Base-by-base conservation (phyloP, 345 rosid species). In the Hibiscus syriacus region DNA sequence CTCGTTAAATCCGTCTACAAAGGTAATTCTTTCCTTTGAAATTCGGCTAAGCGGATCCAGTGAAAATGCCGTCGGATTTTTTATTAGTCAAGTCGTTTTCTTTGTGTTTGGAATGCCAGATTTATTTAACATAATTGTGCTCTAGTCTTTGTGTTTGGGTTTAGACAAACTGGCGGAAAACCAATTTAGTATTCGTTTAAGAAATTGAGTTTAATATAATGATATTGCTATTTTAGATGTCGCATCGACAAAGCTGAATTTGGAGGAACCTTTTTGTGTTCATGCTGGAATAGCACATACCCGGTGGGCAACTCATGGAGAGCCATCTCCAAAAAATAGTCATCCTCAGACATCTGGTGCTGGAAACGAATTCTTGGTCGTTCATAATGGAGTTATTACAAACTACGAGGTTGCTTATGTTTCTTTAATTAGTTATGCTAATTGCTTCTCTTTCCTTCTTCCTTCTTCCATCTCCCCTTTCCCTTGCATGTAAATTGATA, bases 211-310 rank as follows among this genome's bases (percentile, higher is more conserved):
- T 50, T 53, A 8, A 27, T 39, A 63, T 60, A 22, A 25, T 66
- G 41, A 8, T 59, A 58, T 59, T 67, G 17, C 4, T 27, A 0
- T 66, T 73, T 17, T 83, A 87, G 92, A 87, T 29, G 85, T 80
- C 50, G 84, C 79, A 19, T 64, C 63, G 11, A 73, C 70, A 2
- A 80, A 78, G 62, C 72, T 87, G 68, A 76, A 87, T 70, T 70
- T 87, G 85, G 87, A 85, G 70, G 84, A 80, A 57, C 73, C 83
- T 0, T 83, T 83, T 62, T 52, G 70, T 46, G 66, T 78, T 55
- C 92, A 87, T 75, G 93, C 87, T 50, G 88, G 92, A 49, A 84
- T 88, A 73, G 90, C 93, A 0, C 93, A 88, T 74, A 88, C 93
- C 0, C 79, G 93, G 6, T 88, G 90, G 90, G 93, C 90, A 9